Conservation (phyloP, 2,329 filamentous ascomycete species). For the Sporothrix curviconia region DNA sequence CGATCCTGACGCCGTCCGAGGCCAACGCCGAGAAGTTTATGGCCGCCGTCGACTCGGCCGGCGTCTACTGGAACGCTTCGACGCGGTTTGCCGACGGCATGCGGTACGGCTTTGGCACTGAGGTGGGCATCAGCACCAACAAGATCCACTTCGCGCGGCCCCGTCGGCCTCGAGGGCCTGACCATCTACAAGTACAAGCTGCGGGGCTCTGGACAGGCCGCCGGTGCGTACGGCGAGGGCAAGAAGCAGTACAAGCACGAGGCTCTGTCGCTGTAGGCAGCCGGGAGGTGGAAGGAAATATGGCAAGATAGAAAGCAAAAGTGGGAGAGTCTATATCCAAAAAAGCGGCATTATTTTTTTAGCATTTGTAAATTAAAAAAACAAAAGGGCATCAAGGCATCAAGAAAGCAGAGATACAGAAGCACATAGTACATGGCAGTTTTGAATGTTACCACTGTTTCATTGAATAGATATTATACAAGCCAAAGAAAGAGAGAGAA, state of each 20-base stretch:
- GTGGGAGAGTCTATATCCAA: neutral
- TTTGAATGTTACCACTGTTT: neutral
- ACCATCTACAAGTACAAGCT: slow-evolving; percentile 98
- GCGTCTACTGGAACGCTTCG: slow-evolving; percentile 95
- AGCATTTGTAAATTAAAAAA: too few species aligned
- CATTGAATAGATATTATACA: slow-evolving; percentile 2
- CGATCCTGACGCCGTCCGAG: slow-evolving; percentile 67
- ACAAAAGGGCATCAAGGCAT: too few species aligned
- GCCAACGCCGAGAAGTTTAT: slow-evolving; percentile 74
- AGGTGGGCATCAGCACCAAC: slow-evolving; percentile 97
- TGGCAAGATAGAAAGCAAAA: neutral
- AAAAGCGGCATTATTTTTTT: neutral
- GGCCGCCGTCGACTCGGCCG: slow-evolving; percentile 76
- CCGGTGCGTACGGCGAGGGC: slow-evolving; percentile 64
- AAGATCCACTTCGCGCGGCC: slow-evolving; percentile 93
- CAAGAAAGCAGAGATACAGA: too few species aligned
- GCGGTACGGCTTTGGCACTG: slow-evolving; percentile 94
- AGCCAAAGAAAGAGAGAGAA: neutral
- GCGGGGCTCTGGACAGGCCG: slow-evolving; percentile 74
- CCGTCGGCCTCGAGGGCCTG: slow-evolving; percentile 86
- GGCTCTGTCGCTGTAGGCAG: slow-evolving; percentile 35
- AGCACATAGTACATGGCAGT: too few species aligned
- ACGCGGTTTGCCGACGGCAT: slow-evolving; percentile 94
- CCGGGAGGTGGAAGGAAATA: neutral
- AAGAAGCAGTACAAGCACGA: slow-evolving; percentile 56